Evolutionary conservation across 768 basidiomycete species (phyloP).

Genomic region (Rhodotorula taiwanensis): DNA sequence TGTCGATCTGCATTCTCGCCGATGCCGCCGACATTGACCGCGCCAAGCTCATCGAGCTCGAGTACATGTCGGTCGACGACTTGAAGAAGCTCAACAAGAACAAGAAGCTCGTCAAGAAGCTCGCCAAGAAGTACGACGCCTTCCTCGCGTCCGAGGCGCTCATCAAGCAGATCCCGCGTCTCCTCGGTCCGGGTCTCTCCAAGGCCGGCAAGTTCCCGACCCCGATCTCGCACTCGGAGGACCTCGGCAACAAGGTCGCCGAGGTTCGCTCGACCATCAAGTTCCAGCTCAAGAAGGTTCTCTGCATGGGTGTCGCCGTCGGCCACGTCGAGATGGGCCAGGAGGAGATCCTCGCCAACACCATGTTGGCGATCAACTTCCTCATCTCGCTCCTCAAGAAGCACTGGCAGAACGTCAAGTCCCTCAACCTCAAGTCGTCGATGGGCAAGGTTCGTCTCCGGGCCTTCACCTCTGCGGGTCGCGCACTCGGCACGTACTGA

Average conservation of each 20-base stretch:
- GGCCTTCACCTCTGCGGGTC: not conserved
- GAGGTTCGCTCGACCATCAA: slow-evolving; percentile 99
- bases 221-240: slow-evolving; percentile 85
- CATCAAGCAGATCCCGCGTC: slow-evolving; percentile 99
- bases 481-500: no score
- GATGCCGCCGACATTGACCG: slow-evolving; percentile 98
- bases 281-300: slow-evolving; percentile 97
- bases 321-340: slow-evolving; percentile 96
- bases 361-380: slow-evolving; percentile 99
- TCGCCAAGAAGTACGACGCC: slow-evolving; percentile 98
- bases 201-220: slow-evolving; percentile 75
- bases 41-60: slow-evolving; percentile 93
- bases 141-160: slow-evolving; percentile 95
- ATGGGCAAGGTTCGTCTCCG: slow-evolving; percentile 69
- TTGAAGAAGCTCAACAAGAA: slow-evolving; percentile 88
- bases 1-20: slow-evolving; percentile 99
- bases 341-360: slow-evolving; percentile 91
- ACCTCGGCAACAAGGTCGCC: slow-evolving; percentile 76
- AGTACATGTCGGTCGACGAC: slow-evolving; percentile 98
- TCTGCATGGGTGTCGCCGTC: slow-evolving; percentile 97
- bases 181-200: slow-evolving; percentile 97
- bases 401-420: slow-evolving; percentile 96
- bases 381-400: slow-evolving; percentile 98
- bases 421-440: slow-evolving; percentile 94
- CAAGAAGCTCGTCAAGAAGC: slow-evolving; percentile 96